Percentiles rank a stretch among this genome's conserved stretches.
Evolutionary conservation across 2,329 filamentous ascomycete species (phyloP).

Genomic region (Botryosphaeria dothidea): DNA sequence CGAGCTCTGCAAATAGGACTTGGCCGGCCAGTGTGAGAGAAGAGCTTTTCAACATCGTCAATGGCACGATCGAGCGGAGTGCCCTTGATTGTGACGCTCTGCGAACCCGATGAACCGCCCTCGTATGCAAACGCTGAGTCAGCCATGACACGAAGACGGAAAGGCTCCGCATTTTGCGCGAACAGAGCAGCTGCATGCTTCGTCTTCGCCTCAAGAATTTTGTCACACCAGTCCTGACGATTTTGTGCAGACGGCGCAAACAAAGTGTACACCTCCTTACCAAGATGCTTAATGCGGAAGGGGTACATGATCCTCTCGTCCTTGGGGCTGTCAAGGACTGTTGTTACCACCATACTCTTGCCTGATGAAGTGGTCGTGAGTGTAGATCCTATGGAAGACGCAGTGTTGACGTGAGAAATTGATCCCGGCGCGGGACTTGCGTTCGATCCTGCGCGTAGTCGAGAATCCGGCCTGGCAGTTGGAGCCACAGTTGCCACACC

Average conservation of each 20-base stretch:
- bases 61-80: conserved; percentile 92
- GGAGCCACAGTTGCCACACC: conserved; percentile 64
- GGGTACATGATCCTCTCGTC: conserved; percentile 84
- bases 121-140: conserved; percentile 90
- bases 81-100: conserved; percentile 77
- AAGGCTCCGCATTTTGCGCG: conserved; percentile 93
- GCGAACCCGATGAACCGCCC: conserved; percentile 51
- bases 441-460: conserved; percentile 49
- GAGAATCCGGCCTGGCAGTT: conserved; percentile 44
- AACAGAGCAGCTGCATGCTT: conserved; percentile 85
- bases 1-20: conserved; percentile 77
- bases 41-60: conserved; percentile 78
- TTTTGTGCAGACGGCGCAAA: conserved; percentile 77
- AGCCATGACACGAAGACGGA: conserved; percentile 86
- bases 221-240: conserved; percentile 85
- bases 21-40: conserved; percentile 66
- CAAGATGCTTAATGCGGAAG: conserved; percentile 93
- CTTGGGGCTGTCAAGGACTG: conserved; percentile 56
- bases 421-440: conserved; percentile 49
- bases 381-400: conserved; percentile 55
- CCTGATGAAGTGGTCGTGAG: conserved; percentile 53
- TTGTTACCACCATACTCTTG: conserved; percentile 49
- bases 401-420: conserved; percentile 69
- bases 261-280: conserved; percentile 87
- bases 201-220: conserved; percentile 93